Base-by-base conservation (phyloP, 108 stramenopile genomes). In the Conticribra weissflogii region DNA sequence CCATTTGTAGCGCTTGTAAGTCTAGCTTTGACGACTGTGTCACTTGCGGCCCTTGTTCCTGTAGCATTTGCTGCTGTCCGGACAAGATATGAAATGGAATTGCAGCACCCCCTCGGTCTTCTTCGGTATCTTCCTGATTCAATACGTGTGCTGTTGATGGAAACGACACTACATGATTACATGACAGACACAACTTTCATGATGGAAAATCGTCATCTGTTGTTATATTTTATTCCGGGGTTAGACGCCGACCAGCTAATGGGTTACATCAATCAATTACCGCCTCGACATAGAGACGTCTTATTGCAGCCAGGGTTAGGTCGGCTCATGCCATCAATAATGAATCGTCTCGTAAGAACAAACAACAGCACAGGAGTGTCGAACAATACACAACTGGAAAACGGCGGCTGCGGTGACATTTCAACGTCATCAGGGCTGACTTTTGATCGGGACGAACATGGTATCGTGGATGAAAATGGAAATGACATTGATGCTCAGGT, bases 151-250 rank as follows among this genome's bases (percentile, higher is more conserved):
- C 51, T 63, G 22, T 56, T 89, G 54, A 81, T 78, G 1, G 68
- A 86, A 27, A 84, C 78, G 29, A 79, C 76, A 1, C 51, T 93
- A 17, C 87, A 93, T 65, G 88, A 93, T 19, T 85, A 68, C 47
- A 83, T 93, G 81, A 87, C 57, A 9, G 84, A 85, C 59, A 66
- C 54, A 4, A 28, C 66, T 8, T 74, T 76, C 30, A 63, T 68
- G 17, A 64, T 70, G 60, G 83, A 90, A 54, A 68, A 84, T 49
- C 65, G 85, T 22, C 72, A 87, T 60, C 49, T 90, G 59, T 27
- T 84, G 15, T 52, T 94, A 44, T 91, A 94, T 54, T 81, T 91
- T 63, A 82, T 94, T 1, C 93, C 93, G 9, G 93, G 93, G 15
- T 33, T 94, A 17, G 51, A 78, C 14, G 57, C 34, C 12, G 90